phyloP scores from a whole-genome alignment of 139 green algal genomes.

The Ettlia oleoabundans region DNA sequence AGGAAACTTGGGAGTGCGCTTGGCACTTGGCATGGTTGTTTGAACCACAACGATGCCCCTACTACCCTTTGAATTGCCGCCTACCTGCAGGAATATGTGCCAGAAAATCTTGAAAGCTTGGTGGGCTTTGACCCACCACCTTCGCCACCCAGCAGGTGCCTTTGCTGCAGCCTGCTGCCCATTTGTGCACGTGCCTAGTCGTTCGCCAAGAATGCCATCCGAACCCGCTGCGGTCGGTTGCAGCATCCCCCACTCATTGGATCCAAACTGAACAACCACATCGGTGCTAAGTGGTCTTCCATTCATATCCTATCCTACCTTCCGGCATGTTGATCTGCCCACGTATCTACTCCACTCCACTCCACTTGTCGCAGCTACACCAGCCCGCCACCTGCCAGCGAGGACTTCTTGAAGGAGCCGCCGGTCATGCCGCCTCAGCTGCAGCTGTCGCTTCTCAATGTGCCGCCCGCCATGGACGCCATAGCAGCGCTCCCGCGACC shows the following conservation, averaged over 20 bases:
- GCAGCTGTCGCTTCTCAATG: constrained; percentile 97
- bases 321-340: neutral
- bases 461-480: constrained; percentile 81
- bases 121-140: constrained; percentile 91
- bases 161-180: neutral
- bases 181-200: too few relatives aligned
- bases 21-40: too few relatives aligned
- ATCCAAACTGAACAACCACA: too few relatives aligned
- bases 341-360: neutral
- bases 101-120: constrained; percentile 94
- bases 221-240: too few relatives aligned
- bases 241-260: too few relatives aligned
- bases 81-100: constrained; percentile 89
- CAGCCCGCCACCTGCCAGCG: constrained; percentile 63
- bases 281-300: too few relatives aligned
- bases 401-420: constrained; percentile 98
- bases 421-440: constrained; percentile 93
- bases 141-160: constrained; percentile 74
- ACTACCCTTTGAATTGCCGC: too few relatives aligned
- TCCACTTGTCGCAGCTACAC: constrained; percentile 76
- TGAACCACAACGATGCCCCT: too few relatives aligned
- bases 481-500: constrained; percentile 88
- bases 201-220: too few relatives aligned
- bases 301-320: neutral
- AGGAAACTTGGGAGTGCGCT: too few relatives aligned